Conservation (phyloP, 345 rosid genomes). For the Populus alba region DNA sequence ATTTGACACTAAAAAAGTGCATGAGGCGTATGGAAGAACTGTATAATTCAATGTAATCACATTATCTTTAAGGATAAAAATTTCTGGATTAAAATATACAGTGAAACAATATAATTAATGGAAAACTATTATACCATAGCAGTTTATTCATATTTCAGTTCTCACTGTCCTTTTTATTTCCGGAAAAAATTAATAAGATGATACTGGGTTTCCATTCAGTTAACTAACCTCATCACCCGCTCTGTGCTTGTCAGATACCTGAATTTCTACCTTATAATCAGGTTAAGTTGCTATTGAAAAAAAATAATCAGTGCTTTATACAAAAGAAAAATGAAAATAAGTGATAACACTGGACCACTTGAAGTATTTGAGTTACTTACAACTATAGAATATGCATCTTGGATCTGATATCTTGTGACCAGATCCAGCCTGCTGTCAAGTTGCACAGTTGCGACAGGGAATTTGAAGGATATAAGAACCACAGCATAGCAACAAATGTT, state of each 20-base stretch:
- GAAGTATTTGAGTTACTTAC: neutral
- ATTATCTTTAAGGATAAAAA: neutral
- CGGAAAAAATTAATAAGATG: neutral
- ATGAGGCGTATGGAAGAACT: neutral
- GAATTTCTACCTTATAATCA: neutral
- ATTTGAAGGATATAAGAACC: neutral
- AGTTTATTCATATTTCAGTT: neutral
- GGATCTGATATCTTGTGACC: conserved; percentile 1
- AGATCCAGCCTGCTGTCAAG: neutral
- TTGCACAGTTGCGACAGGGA: neutral
- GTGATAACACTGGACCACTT: neutral
- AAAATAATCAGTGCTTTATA: neutral
- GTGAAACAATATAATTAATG: neutral
- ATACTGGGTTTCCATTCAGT: neutral
- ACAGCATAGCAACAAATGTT: neutral
- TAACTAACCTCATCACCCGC: neutral
- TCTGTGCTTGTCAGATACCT: neutral
- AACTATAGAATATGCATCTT: neutral
- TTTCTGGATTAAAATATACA: neutral
- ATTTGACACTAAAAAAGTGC: neutral
- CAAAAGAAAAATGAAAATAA: neutral
- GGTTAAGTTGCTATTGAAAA: neutral
- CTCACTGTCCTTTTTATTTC: neutral
- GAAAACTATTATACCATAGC: neutral
- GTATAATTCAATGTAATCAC: neutral